These are phyloP conservation scores for Pseudonitzschia delicatissima DNA, from an alignment of 108 stramenopile species.

Conservation along the genomic window DNA sequence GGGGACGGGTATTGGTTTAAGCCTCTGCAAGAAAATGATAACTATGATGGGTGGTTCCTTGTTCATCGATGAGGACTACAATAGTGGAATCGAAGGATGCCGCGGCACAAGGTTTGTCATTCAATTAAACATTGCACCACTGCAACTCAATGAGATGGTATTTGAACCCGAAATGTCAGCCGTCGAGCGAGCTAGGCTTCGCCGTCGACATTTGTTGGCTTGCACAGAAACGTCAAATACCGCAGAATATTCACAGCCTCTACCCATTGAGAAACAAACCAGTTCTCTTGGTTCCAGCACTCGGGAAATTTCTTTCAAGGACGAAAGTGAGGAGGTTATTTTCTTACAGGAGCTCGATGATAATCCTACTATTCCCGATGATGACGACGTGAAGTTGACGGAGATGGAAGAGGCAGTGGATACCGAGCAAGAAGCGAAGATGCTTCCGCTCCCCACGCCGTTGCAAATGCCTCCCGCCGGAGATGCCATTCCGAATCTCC, in stretches of 20 bases:
- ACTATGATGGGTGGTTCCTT: slow-evolving; percentile 31
- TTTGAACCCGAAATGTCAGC: background rate
- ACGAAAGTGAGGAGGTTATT: too few relatives aligned
- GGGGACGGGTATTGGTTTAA: slow-evolving; percentile 40
- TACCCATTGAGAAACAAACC: too few relatives aligned
- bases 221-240: too few relatives aligned
- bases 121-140: slow-evolving; percentile 1
- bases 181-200: background rate
- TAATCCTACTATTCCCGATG: too few relatives aligned
- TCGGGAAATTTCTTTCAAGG: too few relatives aligned
- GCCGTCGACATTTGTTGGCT: background rate
- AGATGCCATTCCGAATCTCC: too few relatives aligned
- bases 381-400: too few relatives aligned
- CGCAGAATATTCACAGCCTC: too few relatives aligned
- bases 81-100: slow-evolving; percentile 29
- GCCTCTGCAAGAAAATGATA: slow-evolving; percentile 25
- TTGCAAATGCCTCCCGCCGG: too few relatives aligned
- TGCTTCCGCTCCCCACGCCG: background rate
- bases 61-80: slow-evolving; percentile 16
- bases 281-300: too few relatives aligned
- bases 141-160: background rate
- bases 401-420: background rate
- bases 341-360: too few relatives aligned
- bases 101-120: slow-evolving; percentile 31
- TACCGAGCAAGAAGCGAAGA: background rate